These are phyloP conservation scores for Catenaria anguillulae DNA, from an alignment of 371 early-diverging fungal species.

Conservation along the genomic window DNA sequence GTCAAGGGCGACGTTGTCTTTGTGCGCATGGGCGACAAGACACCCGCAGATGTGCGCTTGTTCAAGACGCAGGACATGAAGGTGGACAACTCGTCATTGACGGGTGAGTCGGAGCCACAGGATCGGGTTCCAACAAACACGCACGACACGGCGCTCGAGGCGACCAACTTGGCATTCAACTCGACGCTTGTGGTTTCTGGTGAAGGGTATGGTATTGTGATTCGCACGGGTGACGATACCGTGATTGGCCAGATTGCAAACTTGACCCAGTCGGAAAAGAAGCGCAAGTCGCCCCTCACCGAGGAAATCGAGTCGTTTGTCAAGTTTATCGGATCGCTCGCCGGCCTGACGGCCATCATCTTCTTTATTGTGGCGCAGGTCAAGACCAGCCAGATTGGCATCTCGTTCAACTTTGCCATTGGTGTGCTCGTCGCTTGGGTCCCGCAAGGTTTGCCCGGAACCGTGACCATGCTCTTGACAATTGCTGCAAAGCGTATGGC, in stretches of 20 bases:
- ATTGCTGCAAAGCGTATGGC: conserved; percentile 92
- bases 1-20: conserved; percentile 79
- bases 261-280: conserved; percentile 59
- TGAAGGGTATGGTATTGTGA: conserved; percentile 79
- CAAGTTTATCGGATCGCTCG: conserved; percentile 67
- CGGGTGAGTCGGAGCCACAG: conserved; percentile 90
- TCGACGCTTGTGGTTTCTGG: conserved; percentile 75
- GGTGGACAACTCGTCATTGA: conserved; percentile 92
- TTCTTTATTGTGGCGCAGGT: conserved; percentile 65
- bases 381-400: conserved; percentile 25
- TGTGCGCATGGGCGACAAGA: conserved; percentile 78
- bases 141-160: conserved; percentile 66
- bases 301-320: conserved; percentile 70
- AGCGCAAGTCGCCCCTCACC: conserved; percentile 51
- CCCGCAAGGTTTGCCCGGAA: conserved; percentile 79
- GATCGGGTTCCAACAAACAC: conserved; percentile 43
- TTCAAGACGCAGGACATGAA: conserved; percentile 64
- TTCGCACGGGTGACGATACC: conserved; percentile 78
- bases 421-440: conserved; percentile 78
- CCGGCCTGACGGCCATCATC: conserved; percentile 49
- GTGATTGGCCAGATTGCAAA: conserved; percentile 88
- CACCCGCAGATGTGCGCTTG: conserved; percentile 76
- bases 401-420: conserved; percentile 74
- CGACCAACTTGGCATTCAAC: conserved; percentile 75
- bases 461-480: conserved; percentile 75